Percentiles rank a stretch among this genome's conserved stretches.
phyloP scores from a whole-genome alignment of 805 yeast species.

The Wickerhamiella allomyrinae region DNA sequence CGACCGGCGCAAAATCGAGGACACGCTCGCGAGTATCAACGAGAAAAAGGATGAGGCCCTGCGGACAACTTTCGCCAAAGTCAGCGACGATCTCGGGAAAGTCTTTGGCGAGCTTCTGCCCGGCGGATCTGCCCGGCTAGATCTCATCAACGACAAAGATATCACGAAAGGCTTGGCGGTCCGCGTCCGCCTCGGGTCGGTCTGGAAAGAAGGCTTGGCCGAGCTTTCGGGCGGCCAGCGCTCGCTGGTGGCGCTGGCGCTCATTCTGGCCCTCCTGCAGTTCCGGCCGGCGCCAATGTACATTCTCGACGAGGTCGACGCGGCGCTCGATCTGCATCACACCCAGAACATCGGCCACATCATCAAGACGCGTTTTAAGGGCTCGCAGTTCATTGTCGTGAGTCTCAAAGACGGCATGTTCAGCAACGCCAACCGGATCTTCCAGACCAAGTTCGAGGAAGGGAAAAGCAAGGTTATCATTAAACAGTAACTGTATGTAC shows the following conservation, averaged over 20 bases:
- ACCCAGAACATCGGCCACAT: conserved; percentile 95
- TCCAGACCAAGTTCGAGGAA: conserved; percentile 87
- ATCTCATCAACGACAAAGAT: conserved; percentile 64
- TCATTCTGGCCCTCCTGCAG: conserved; percentile 81
- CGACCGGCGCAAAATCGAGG: conserved; percentile 4
- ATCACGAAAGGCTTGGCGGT: conserved; percentile 86
- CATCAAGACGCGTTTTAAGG: conserved; percentile 87
- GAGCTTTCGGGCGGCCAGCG: conserved; percentile 97
- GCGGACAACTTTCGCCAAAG: conserved; percentile 76
- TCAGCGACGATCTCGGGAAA: conserved; percentile 75
- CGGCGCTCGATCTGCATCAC: conserved; percentile 91
- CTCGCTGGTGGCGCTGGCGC: conserved; percentile 80
- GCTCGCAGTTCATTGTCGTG: conserved; percentile 92
- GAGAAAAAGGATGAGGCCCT: conserved; percentile 74
- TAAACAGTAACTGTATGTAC: conserved; percentile 13
- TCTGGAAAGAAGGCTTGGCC: conserved; percentile 91
- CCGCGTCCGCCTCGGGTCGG: conserved; percentile 73
- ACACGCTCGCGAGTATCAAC: conserved; percentile 8
- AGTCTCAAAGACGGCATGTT: conserved; percentile 97
- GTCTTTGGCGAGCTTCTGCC: conserved; percentile 83
- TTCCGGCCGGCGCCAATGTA: conserved; percentile 99
- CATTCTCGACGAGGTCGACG: conserved; percentile 94
- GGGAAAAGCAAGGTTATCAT: conserved; percentile 74
- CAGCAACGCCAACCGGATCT: conserved; percentile 88
- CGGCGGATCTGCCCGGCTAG: conserved; percentile 78